A percentile compares a stretch with the other conserved stretches of the same genome.
These are phyloP conservation scores for Rubia occidens DNA, from an alignment of 305 asterid genomes.

Conservation along the genomic window DNA sequence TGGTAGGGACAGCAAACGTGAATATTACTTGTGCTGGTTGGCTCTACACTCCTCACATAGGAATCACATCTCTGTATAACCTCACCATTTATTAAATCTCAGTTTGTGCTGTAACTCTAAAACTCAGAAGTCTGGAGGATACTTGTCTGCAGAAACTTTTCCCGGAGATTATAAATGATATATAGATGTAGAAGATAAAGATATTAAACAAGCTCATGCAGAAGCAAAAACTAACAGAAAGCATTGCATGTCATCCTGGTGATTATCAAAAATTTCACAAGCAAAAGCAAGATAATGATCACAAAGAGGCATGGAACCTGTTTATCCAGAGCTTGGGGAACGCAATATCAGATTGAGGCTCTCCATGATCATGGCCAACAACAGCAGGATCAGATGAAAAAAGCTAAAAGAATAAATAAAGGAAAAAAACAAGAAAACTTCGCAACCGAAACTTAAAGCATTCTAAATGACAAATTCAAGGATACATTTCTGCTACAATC, in stretches of 20 bases:
- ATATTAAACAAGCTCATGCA: background rate
- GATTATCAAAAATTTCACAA: background rate
- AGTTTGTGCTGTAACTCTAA: too few relatives aligned
- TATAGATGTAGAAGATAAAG: background rate
- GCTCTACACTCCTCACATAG: constrained; percentile 1
- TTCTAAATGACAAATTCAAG: constrained; percentile 20
- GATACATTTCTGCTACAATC: constrained; percentile 58
- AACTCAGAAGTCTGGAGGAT: background rate
- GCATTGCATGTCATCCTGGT: background rate
- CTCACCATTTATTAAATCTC: background rate
- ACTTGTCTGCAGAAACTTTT: background rate
- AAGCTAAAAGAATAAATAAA: constrained; percentile 44
- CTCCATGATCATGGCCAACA: constrained; percentile 52
- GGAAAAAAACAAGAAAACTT: constrained; percentile 28
- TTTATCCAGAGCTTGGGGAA: constrained; percentile 59
- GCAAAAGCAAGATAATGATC: constrained; percentile 1
- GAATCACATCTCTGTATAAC: background rate
- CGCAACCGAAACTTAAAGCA: constrained; percentile 14
- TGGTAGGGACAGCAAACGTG: background rate
- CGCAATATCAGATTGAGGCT: constrained; percentile 37
- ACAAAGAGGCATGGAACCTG: constrained; percentile 36
- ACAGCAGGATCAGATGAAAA: constrained; percentile 50
- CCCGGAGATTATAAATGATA: background rate
- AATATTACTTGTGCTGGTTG: background rate
- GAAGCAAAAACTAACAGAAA: background rate